Conservation (phyloP, 768 basidiomycete genomes). For the Arthromyces matolae region DNA sequence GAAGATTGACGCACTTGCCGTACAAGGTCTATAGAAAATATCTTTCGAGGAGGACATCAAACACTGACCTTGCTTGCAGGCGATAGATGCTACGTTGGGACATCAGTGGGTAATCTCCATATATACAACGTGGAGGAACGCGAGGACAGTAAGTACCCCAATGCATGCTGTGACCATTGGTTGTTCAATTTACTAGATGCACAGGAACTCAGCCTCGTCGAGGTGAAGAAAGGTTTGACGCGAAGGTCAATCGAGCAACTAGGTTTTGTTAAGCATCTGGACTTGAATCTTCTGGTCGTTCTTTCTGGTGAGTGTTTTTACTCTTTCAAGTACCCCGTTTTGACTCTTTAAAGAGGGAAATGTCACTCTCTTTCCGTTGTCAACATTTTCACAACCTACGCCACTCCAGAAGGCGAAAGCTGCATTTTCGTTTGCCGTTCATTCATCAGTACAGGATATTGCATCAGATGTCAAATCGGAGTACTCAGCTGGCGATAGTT, state of each 20-base stretch:
- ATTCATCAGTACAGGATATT: slow-evolving; percentile 54
- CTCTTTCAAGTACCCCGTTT: background rate
- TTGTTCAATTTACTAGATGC: slow-evolving; percentile 23
- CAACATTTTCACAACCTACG: slow-evolving; percentile 66
- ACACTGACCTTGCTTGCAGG: slow-evolving; percentile 31
- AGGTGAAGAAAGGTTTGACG: slow-evolving; percentile 63
- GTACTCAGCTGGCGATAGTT: slow-evolving; percentile 23
- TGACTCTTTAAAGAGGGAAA: slow-evolving; percentile 51
- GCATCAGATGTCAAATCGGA: slow-evolving; percentile 23
- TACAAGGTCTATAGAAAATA: slow-evolving; percentile 33
- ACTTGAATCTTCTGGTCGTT: slow-evolving; percentile 80
- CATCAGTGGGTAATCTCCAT: slow-evolving; percentile 50
- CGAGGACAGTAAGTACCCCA: slow-evolving; percentile 30
- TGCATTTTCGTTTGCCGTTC: slow-evolving; percentile 78
- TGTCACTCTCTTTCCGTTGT: slow-evolving; percentile 73
- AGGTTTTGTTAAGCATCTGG: slow-evolving; percentile 78
- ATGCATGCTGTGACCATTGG: background rate
- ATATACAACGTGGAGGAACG: slow-evolving; percentile 45
- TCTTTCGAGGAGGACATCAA: background rate
- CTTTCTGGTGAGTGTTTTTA: slow-evolving; percentile 69
- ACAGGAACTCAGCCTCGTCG: slow-evolving; percentile 43
- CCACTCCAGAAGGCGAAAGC: slow-evolving; percentile 72
- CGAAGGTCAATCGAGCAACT: slow-evolving; percentile 83
- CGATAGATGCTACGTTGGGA: slow-evolving; percentile 60
- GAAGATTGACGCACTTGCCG: slow-evolving; percentile 37